phyloP scores from a whole-genome alignment of 1,284 basidiomycete genomes.

The Moesziomyces antarcticus region DNA sequence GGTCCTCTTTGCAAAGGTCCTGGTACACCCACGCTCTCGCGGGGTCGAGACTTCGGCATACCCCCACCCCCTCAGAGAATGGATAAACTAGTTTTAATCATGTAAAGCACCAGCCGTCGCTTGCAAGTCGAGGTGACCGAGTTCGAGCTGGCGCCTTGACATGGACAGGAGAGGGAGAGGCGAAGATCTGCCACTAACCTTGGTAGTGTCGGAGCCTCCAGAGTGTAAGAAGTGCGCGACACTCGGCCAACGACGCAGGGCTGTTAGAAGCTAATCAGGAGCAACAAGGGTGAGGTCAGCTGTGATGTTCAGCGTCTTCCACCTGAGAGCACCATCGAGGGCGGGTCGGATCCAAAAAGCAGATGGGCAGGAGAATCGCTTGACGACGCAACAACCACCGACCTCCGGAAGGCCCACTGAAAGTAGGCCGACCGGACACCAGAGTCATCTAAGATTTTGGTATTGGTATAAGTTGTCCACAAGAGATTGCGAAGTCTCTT shows the following conservation, averaged over 20 bases:
- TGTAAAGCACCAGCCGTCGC: constrained; percentile 10
- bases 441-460: constrained; percentile 44
- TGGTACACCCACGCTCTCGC: constrained; percentile 7
- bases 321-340: background rate
- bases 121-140: background rate
- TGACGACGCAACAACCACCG: constrained; percentile 14
- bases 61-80: constrained; percentile 56
- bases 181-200: constrained; percentile 20
- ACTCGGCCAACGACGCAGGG: background rate
- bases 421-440: background rate
- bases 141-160: background rate
- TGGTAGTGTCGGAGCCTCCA: background rate
- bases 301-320: background rate
- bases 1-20: constrained; percentile 1
- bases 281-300: constrained; percentile 15
- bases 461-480: constrained; percentile 55
- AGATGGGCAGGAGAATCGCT: constrained; percentile 2
- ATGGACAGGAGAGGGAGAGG: background rate
- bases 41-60: constrained; percentile 31
- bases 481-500: constrained; percentile 57
- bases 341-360: background rate
- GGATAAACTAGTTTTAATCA: constrained; percentile 61
- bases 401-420: constrained; percentile 2
- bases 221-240: background rate
- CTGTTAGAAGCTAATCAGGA: background rate